phyloP scores from a whole-genome alignment of 805 yeast genomes.

The Kluyveromyces dobzhanskii region DNA sequence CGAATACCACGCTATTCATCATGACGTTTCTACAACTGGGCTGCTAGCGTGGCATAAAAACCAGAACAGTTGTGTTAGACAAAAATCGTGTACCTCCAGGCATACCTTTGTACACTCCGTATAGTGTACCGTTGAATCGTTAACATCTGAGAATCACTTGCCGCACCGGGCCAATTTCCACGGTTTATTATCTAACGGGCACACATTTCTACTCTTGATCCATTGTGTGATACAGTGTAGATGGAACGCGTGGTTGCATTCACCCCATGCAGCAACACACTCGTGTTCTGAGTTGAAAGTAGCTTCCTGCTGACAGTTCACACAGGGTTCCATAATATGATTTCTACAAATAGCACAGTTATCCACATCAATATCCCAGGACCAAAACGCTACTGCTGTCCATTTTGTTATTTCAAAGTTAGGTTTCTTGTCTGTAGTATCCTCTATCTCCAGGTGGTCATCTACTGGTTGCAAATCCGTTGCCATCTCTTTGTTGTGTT shows the following conservation, averaged over 20 bases:
- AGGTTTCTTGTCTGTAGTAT: slow-evolving; percentile 19
- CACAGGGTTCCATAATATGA: slow-evolving; percentile 96
- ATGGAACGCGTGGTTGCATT: slow-evolving; percentile 97
- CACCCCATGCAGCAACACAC: slow-evolving; percentile 96
- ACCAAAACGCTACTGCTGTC: slow-evolving; percentile 99
- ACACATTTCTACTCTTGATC: slow-evolving; percentile 90
- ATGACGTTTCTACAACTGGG: too few species aligned
- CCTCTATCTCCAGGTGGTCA: not conserved
- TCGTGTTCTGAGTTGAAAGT: slow-evolving; percentile 54
- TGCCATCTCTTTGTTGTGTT: not conserved
- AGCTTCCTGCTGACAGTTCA: slow-evolving; percentile 86
- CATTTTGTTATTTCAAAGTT: slow-evolving; percentile 92
- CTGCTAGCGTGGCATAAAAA: too few species aligned
- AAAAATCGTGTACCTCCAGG: too few species aligned
- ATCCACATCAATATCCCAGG: slow-evolving; percentile 95
- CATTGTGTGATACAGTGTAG: slow-evolving; percentile 93
- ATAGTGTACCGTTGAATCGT: too few species aligned
- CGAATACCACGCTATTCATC: too few species aligned
- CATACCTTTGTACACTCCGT: too few species aligned
- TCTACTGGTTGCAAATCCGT: not conserved
- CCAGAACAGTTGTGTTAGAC: too few species aligned
- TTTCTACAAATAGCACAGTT: slow-evolving; percentile 97
- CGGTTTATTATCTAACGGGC: slow-evolving; percentile 91
- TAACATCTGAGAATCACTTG: slow-evolving; percentile 29
- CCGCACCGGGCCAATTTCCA: slow-evolving; percentile 79